Base-by-base conservation (phyloP, 23 red algal genomes). In the Agarophyton chilense region DNA sequence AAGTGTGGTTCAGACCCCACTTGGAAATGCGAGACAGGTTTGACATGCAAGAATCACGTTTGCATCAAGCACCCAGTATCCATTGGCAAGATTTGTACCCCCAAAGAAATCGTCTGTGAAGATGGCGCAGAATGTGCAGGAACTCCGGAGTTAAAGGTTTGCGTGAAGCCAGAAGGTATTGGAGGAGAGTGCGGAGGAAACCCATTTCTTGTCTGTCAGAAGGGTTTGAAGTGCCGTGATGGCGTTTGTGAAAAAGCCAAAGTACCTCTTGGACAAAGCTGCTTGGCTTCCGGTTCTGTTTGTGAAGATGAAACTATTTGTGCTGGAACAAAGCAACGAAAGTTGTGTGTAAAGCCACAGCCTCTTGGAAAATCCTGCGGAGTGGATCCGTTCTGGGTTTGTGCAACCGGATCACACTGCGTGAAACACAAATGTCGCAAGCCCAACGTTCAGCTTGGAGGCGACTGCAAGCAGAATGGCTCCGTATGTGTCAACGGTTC, bases 281-380 rank as follows among this genome's bases (percentile, higher is more conserved):
- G 72, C 21, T 49, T 14, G 42, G n/a, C 58, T 4, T 19, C 33
- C 7, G 54, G 46, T 68, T 49, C 34, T 2, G 44, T 51, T 17
- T 84, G 80, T 84, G 80, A 28, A 6, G 16, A 46, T 55, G 83
- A 65, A 19, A 34, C 47, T 10, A 29, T 75, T 36, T 87, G 83
- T 57, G 64, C 83, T 60, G 83, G 83, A 8, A 14, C 66, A 0
- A 0, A 0, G 0, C 12, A 42, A 0, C 39, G 33, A 1, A 87
- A 87, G 66, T 52, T 25, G 65, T 87, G 83, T 56, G 66, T 87
- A 10, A 87, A 49, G 17, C 64, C 83, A 38, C 68, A 70, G 40
- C 16, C 0, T 0, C 3, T 13, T 0, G 81, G 81, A 71, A 45
- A 52, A 34, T 10, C 17, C 9, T 86, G 81, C 50, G 62, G 65